Conservation (phyloP, 345 rosid genomes). For the Euphorbia pulcherrima region DNA sequence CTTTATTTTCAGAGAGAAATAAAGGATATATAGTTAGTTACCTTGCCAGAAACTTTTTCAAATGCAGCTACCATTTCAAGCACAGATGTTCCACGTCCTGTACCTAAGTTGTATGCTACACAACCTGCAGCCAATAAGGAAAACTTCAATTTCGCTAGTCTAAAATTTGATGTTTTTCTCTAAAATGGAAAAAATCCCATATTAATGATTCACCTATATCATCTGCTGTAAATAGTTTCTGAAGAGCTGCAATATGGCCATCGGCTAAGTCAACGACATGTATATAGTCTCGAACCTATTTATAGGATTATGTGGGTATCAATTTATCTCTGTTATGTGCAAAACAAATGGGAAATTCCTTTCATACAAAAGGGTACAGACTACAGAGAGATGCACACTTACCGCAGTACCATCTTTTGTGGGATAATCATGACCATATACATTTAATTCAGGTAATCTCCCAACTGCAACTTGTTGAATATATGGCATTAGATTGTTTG, state of each 20-base stretch:
- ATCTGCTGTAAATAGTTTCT: conserved; percentile 53
- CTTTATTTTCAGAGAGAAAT: neutral
- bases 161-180: too few species aligned
- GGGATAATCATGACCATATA: conserved; percentile 86
- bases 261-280: conserved; percentile 98
- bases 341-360: neutral
- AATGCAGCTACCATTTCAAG: conserved; percentile 93
- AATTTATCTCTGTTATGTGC: too few species aligned
- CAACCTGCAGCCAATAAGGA: conserved; percentile 51
- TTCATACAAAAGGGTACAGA: too few species aligned
- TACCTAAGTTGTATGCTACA: conserved; percentile 81
- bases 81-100: conserved; percentile 80
- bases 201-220: conserved; percentile 70
- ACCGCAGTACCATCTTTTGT: conserved; percentile 91
- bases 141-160: neutral
- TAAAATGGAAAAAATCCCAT: too few species aligned
- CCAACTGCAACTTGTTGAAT: conserved; percentile 97
- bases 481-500: conserved; percentile 93
- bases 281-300: conserved; percentile 83
- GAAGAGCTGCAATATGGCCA: conserved; percentile 84
- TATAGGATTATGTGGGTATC: too few species aligned
- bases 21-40: conserved; percentile 25
- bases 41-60: conserved; percentile 91
- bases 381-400: conserved; percentile 17
- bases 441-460: conserved; percentile 83